Evolutionary conservation across 768 basidiomycete species (phyloP), one percentile per base, ranked within the genome.

Genomic region (Leccinum olivaceopallidum): DNA sequence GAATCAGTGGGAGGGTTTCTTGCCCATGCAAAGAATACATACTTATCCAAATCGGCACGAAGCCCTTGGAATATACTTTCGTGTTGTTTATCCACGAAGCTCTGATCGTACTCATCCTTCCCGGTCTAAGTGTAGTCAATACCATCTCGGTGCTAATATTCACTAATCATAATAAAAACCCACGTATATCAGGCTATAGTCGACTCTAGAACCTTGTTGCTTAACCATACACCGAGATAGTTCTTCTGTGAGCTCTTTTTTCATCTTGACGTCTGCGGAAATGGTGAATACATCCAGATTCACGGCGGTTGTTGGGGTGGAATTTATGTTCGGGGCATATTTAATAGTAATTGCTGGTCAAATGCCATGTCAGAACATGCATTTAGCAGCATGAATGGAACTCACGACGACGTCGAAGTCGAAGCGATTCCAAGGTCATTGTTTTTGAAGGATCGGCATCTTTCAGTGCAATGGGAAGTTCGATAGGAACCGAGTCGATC

Each of bases 341-440:
- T 39, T 7, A 4, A 39, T 39, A 8, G 18, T 39, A 0, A 39
- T 39, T 18, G 39, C 39, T 39, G 39, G 4, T 39, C 39, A 18
- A 39, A 39, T 39, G 8, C 3, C 18, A 39, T 8, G 0, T 18
- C 18, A 39, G 18, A 39, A 39, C 16, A 8, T 39, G 16, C 2
- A 8, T 39, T 18, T 39, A 1, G 0, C 7, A 39, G 18, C 39
- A 2, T 18, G 18, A 39, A 55, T 18, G 13, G 0, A 2, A 53
- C 61, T 53, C 14, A 30, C 42, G 26, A 34, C 78, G 79, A 2
- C 85, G 78, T 14, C 76, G 55, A 4, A 86, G 83, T 22, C 77
- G 66, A 30, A 48, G 20, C 2, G 22, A 10, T 22, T 34, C n/a
- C 13, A 60, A 82, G 20, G 75, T 80, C 91, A 95, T 94, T 55